Base-by-base conservation (phyloP, 805 yeast species). In the Ogataea pilisensis region DNA sequence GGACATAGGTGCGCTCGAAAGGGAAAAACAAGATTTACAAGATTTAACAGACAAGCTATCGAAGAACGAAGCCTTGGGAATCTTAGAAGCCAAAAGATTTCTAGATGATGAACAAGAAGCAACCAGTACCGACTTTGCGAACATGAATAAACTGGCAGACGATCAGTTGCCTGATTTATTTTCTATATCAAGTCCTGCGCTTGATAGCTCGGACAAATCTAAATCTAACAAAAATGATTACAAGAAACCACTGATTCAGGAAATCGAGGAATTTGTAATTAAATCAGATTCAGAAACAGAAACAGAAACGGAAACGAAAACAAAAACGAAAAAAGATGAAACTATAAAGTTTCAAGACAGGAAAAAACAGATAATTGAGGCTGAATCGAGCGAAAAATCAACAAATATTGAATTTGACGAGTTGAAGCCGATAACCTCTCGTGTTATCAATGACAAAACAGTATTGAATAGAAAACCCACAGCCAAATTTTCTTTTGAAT, bases 221-320 rank as follows among this genome's bases (percentile, higher is more conserved):
- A n/a, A n/a, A n/a, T n/a, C n/a, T n/a, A n/a, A n/a, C n/a, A n/a
- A n/a, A n/a, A n/a, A n/a, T n/a, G n/a, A n/a, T n/a, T n/a, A 21
- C 14, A 37, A 38, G 22, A 70, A 61, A 39, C 78, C 78, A 7
- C 51, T 80, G 41, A 80, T 82, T 31, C 72, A 78, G 53, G 87
- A 80, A 44, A 69, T 81, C 12, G 65, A 68, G 58, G 7, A 60
- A 9, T 14, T 27, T 13, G 5, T 5, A 14, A 13, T 27, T 64
- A 48, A 37, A 18, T 18, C 22, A 19, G 18, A 24, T 13, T 13
- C 14, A 25, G 17, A n/a, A 8, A 14, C 18, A n/a, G 18, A 21
- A 18, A 20, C 20, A 8, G 30, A 42, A 40, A 44, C 34, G 30
- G 9, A 22, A 4, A 19, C 20, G 31, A 21, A 20, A 32, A 32